A percentile compares a stretch with the other conserved stretches of the same genome.
Evolutionary conservation across 2,329 filamentous ascomycete genomes (phyloP).

Genomic region (Pseudogymnoascus sp.): DNA sequence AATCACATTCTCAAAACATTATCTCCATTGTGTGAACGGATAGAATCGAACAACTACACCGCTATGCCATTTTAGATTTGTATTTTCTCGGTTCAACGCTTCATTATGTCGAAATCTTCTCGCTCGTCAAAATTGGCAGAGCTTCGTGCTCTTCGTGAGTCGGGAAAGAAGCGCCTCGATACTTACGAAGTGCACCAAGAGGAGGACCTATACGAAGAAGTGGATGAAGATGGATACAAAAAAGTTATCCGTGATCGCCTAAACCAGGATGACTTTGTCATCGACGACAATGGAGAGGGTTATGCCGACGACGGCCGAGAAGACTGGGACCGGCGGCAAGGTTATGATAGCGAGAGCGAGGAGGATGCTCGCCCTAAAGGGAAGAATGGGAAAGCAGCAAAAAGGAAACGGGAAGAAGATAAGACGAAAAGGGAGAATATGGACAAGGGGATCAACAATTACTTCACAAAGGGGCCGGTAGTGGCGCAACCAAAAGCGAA

Average conservation of each 20-base stretch:
- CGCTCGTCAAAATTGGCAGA: conserved; percentile 55
- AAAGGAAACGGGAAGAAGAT: conserved; percentile 82
- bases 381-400: conserved; percentile 57
- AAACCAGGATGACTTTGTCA: conserved; percentile 93
- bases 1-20: not conserved
- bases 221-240: conserved; percentile 96
- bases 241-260: conserved; percentile 84
- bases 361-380: conserved; percentile 47
- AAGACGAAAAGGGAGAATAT: conserved; percentile 78
- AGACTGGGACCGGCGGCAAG: conserved; percentile 70
- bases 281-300: conserved; percentile 94
- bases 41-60: not conserved
- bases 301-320: conserved; percentile 95
- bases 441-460: conserved; percentile 87
- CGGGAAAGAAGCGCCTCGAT: conserved; percentile 86
- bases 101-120: conserved; percentile 28
- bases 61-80: not conserved
- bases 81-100: not conserved
- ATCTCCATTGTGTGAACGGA: not conserved
- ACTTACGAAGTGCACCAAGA: conserved; percentile 81
- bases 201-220: conserved; percentile 83
- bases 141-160: conserved; percentile 73
- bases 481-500: conserved; percentile 70
- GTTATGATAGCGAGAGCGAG: conserved; percentile 69
- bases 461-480: conserved; percentile 72